A percentile compares a stretch with the other conserved stretches of the same genome.
Evolutionary conservation across 2,329 filamentous ascomycete species (phyloP).

Genomic region (Colletotrichum sp.): DNA sequence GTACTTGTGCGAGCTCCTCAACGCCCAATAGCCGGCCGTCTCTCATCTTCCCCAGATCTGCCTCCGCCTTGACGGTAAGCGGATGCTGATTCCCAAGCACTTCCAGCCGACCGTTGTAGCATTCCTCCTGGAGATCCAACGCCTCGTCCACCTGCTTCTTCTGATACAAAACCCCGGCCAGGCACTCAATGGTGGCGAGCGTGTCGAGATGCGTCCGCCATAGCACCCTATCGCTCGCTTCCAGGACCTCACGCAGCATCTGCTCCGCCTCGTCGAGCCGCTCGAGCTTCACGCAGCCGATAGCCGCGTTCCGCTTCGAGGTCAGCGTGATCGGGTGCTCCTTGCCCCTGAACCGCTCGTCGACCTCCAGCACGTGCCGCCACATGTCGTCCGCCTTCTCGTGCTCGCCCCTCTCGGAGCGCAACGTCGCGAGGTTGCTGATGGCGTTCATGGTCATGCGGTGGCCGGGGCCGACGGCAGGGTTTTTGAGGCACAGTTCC

Average conservation of each 20-base stretch:
- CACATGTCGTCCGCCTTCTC: neutral
- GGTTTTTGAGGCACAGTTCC: neutral
- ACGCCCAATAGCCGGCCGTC: neutral
- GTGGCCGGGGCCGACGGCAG: neutral
- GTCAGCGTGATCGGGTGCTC: neutral
- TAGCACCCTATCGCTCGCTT: neutral
- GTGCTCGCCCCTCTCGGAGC: neutral
- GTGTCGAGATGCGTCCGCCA: neutral
- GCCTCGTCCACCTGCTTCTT: neutral
- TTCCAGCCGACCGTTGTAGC: neutral
- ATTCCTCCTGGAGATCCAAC: neutral
- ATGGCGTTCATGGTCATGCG: neutral
- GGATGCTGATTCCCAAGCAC: neutral
- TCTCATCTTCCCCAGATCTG: neutral
- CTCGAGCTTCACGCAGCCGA: conserved; percentile 27
- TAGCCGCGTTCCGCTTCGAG: neutral
- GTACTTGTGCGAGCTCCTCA: neutral
- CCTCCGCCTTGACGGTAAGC: neutral
- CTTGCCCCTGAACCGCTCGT: neutral
- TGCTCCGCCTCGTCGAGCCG: conserved; percentile 35
- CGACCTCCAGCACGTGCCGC: neutral
- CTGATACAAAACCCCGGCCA: neutral
- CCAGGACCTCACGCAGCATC: conserved; percentile 32
- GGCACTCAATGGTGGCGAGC: neutral
- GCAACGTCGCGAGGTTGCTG: neutral